Evolutionary conservation across 225 moss, liverwort and hornwort species (phyloP), one percentile per base, ranked within the genome.

Genomic region (Climacium dendroides): DNA sequence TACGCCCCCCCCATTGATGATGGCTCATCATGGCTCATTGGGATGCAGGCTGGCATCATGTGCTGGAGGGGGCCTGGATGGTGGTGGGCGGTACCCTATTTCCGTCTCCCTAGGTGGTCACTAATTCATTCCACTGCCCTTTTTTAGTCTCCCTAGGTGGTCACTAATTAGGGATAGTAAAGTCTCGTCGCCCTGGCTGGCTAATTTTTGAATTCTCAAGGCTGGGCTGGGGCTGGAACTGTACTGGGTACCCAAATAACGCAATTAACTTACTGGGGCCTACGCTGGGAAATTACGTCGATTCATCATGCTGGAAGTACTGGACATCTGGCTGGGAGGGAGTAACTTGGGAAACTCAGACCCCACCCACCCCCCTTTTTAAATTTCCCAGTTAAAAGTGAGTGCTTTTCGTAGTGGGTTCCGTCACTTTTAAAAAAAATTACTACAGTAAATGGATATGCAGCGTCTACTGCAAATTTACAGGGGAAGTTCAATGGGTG

Each of bases 41-140:
- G 41, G 71, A 86, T 88, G 83, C 85, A 86, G 78, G 28, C 86
- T 86, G 85, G 85, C 85, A 88, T 78, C 52, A 90, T 90, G 83
- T 72, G 88, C 64, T 83, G 88, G 74, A 10, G 5, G 43, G 70
- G 70, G 72, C 22, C 57, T 57, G 58, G 58, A 58, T 3, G 48
- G 48, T 50, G 50, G 4, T 50, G 50, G 50, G 18, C 8, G 43
- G 72, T 65, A 83, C 62, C 85, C 78, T 57, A 52, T 39, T 63
- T 85, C 81, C 69, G 85, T 70, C 70, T 37, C 64, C 30, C 88
- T 11, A 86, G 86, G 76, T 70, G 77, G 77, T 39, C 74, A 70
- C 85, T 83, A 83, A 78, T 64, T 87, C 50, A 67, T 37, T 29
- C 26, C 73, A 4, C 71, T 83, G 66, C 55, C 57, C 43, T 2